Base-by-base conservation (phyloP, 192 early-diverging fungal species). In the Entophlyctis luteolus region DNA sequence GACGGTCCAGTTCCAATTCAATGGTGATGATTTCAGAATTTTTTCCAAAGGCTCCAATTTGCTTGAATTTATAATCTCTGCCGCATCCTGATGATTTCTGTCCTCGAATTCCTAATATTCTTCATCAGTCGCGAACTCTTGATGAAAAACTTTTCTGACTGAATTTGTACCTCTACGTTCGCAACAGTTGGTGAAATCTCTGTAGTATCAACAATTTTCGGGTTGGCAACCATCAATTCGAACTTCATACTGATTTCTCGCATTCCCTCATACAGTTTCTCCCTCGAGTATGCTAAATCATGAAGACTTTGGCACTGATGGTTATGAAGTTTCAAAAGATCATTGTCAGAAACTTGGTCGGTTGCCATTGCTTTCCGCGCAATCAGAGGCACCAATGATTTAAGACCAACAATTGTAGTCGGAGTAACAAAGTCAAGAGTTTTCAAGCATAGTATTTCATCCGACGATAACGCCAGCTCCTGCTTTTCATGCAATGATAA, bases 11-110 rank as follows among this genome's bases (percentile, higher is more conserved):
- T 33, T 28, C 27, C 34, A 38, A 29, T 42, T 39, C 27, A 68
- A 28, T 12, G 66, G 45, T 10, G 66, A n/a, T 8, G 48, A 22
- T 32, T 63, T 63, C 31, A 63, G 50, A 16, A 63, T 63, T 10
- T 4, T 14, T 18, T 63, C 62, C 45, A 50, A n/a, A 29, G 28
- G 25, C 35, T 63, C 47, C n/a, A 22, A 5, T 1, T 20, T 31
- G 14, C 34, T 48, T 22, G 62, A 8, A 12, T 6, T 18, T 12
- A 48, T 28, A 18, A 63, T 37, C 34, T 63, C 62, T 16, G 12
- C n/a, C 2, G 62, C 62, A 4, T 50, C 47, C 1, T 28, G 16
- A 18, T 31, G 48, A 49, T n/a, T 50, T 20, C n/a, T 50, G 20
- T 56, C 35, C 6, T 34, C 23, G 22, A 52, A 6, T 52, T 20